Percentiles rank a stretch among this genome's conserved stretches.
Conservation (phyloP, 495 filamentous ascomycete species). For the Penicillium samsonianum region DNA sequence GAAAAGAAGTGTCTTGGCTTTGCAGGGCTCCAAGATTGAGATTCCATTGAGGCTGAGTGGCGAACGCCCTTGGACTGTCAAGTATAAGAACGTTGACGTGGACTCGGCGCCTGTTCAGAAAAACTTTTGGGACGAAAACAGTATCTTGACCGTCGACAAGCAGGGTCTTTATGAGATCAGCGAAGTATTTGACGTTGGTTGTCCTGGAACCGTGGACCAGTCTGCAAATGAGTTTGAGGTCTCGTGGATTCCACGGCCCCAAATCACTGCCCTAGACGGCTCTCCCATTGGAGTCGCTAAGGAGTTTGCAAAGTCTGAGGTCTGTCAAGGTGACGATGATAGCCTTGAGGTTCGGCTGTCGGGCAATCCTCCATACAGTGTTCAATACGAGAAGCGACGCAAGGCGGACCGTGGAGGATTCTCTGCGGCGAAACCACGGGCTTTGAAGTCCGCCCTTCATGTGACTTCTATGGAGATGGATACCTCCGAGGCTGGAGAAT, state of each 20-base stretch:
- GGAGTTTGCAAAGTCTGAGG: slow-evolving; percentile 67
- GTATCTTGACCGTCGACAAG: slow-evolving; percentile 61
- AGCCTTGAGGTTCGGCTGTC: slow-evolving; percentile 75
- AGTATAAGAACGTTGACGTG: slow-evolving; percentile 64
- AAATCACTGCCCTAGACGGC: slow-evolving; percentile 65
- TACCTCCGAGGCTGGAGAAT: slow-evolving; percentile 74
- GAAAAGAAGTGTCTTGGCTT: slow-evolving; percentile 65
- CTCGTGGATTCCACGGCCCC: slow-evolving; percentile 78
- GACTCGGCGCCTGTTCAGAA: slow-evolving; percentile 46
- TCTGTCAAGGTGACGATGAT: slow-evolving; percentile 94
- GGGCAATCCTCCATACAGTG: slow-evolving; percentile 79
- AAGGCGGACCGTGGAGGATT: slow-evolving; percentile 65
- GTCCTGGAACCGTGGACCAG: slow-evolving; percentile 75
- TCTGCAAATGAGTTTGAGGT: slow-evolving; percentile 74
- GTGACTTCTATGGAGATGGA: slow-evolving; percentile 78
- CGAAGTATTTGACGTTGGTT: slow-evolving; percentile 72
- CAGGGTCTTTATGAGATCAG: slow-evolving; percentile 77
- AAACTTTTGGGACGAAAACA: slow-evolving; percentile 64
- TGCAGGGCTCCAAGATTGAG: slow-evolving; percentile 71
- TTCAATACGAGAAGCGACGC: slow-evolving; percentile 77
- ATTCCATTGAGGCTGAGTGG: slow-evolving; percentile 84
- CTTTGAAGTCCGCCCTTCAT: slow-evolving; percentile 69
- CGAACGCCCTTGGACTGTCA: slow-evolving; percentile 76
- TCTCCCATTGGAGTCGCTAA: slow-evolving; percentile 52
- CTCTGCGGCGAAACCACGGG: slow-evolving; percentile 59